Conservation (phyloP, 2,329 filamentous ascomycete species). For the Sporothrix phasma region DNA sequence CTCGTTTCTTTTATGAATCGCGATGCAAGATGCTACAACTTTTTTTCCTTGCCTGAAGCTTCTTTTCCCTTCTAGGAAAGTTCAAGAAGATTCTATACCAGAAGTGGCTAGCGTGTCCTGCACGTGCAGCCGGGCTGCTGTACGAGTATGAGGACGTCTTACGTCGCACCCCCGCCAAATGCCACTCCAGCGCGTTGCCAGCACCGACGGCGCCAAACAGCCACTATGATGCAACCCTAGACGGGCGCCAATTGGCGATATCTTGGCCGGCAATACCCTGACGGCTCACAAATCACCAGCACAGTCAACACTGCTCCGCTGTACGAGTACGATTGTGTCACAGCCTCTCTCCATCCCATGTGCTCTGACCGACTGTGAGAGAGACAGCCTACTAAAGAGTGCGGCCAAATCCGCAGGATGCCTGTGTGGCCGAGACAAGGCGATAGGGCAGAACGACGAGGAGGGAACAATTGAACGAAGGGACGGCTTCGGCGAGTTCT, state of each 20-base stretch:
- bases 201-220: not conserved
- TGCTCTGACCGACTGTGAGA: not conserved
- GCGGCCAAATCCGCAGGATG: not conserved
- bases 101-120: constrained; percentile 21
- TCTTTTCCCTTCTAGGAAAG: constrained; percentile 24
- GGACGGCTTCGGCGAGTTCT: not conserved
- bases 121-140: constrained; percentile 6
- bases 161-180: not conserved
- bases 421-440: constrained; percentile 2
- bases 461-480: not conserved
- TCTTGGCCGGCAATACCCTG: too few relatives aligned
- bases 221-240: not conserved
- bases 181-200: not conserved
- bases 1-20: not conserved
- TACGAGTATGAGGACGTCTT: too few relatives aligned
- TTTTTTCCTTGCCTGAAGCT: constrained; percentile 15
- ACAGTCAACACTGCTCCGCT: not conserved
- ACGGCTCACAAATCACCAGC: not conserved
- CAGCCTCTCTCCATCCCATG: not conserved
- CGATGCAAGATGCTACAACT: not conserved
- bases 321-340: not conserved
- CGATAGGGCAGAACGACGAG: not conserved
- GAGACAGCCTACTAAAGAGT: not conserved
- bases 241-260: not conserved
- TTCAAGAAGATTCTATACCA: constrained; percentile 29